Base-by-base conservation (phyloP, 176 grass and related monocot genomes). In the Dendrocalamus sinicus region DNA sequence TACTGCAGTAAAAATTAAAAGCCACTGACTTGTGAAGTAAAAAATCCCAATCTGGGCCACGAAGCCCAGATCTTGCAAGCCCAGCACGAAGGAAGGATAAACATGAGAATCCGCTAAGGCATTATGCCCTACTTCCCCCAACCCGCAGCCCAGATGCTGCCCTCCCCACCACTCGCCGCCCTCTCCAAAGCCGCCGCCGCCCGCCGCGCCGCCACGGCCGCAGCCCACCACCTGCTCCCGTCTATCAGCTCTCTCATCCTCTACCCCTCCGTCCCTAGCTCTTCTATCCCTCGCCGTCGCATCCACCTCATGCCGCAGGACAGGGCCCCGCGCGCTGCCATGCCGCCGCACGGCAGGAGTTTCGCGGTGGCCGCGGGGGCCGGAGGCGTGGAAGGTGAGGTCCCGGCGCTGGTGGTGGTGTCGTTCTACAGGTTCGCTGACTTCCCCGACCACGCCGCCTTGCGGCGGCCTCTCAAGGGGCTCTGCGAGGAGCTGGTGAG, bases 401-500 rank as follows among this genome's bases (percentile, higher is more conserved):
- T 26, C 15, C 81, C 78, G 3, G 59, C 70, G 9, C 90, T 99
- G 40, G 84, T 92, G 23, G 93, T 99, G 19, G 88, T 99, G 4
- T 99, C 96, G 45, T 99, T 99, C 72, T 96, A 99, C 76, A 69
- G 88, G 51, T 96, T 99, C 63, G 90, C 96, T 0, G 90, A 96
- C 77, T 90, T 96, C 41, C 86, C 90, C 26, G 96, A 99, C 88
- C 88, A 99, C 62, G 90, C 91, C 24, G 70, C 65, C 22, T 73
- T 96, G 71, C 84, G 96, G 26, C 72, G 37, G 53, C 92, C 96
- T 37, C 81, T 99, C 52, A 99, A 96, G 81, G 81, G 91, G 28
- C 86, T 99, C 45, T 99, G 96, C 78, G 90, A 99, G 86, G 86
- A 92, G 75, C 37, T 92, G 90, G 93, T 95, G 82, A 92, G 92